Conservation (phyloP, 2,329 filamentous ascomycete species). For the Cordyceps farinosa region DNA sequence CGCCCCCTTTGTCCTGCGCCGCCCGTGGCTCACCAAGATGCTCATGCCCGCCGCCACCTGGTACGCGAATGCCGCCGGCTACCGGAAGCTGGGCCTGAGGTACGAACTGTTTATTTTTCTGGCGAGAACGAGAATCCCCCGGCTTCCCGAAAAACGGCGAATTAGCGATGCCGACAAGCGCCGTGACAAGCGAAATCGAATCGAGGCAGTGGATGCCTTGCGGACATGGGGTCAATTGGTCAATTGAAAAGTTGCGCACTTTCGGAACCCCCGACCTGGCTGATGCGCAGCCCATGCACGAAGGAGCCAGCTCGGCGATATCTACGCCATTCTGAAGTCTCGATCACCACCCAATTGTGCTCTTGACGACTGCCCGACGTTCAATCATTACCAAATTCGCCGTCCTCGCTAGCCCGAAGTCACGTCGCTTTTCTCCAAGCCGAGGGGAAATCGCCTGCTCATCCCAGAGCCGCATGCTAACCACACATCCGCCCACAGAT, state of each 20-base stretch:
- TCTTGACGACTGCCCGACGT: not conserved
- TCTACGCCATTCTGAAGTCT: no score
- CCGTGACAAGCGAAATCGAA: not conserved
- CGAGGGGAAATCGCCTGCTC: not conserved
- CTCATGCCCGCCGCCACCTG: slow-evolving; percentile 80
- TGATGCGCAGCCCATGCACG: not conserved
- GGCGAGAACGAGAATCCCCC: not conserved
- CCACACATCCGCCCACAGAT: slow-evolving; percentile 48
- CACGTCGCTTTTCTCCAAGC: not conserved
- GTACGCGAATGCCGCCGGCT: slow-evolving; percentile 87
- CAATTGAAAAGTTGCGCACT: not conserved
- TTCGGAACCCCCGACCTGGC: not conserved
- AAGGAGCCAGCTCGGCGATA: not conserved
- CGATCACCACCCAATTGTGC: not conserved
- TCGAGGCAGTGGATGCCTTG: no score
- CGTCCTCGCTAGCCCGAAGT: not conserved
- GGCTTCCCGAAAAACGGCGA: not conserved
- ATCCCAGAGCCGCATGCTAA: not conserved
- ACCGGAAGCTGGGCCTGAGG: slow-evolving; percentile 89
- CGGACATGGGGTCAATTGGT: not conserved
- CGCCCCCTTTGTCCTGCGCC: slow-evolving; percentile 73
- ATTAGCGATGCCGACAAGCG: not conserved
- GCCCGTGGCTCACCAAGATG: slow-evolving; percentile 76
- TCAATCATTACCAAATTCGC: not conserved
- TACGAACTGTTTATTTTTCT: slow-evolving; percentile 42